Evolutionary conservation across 352 stramenopile species (phyloP).

Genomic region (Phytophthora capsici): DNA sequence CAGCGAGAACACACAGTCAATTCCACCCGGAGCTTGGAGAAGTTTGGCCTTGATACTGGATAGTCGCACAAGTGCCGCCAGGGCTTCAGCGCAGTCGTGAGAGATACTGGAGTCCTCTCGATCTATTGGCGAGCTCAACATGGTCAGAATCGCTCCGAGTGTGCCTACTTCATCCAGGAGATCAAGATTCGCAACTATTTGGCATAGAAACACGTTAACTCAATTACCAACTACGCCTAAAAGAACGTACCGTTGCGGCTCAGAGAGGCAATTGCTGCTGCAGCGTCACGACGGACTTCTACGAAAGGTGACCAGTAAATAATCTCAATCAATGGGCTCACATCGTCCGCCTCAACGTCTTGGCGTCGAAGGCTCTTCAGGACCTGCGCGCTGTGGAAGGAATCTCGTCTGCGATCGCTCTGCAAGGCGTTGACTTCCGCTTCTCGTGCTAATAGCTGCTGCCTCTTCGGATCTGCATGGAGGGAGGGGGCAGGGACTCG

Average conservation of each 20-base stretch:
- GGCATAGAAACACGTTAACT: background rate
- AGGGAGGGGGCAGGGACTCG: conserved; percentile 8
- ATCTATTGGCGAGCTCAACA: conserved; percentile 60
- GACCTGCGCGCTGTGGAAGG: conserved; percentile 37
- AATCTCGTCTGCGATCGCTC: conserved; percentile 26
- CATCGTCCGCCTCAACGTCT: conserved; percentile 70
- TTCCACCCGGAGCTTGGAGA: conserved; percentile 65
- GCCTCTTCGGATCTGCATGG: conserved; percentile 29
- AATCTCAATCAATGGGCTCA: conserved; percentile 83
- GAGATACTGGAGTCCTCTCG: conserved; percentile 68
- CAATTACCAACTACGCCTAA: background rate
- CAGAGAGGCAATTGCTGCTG: conserved; percentile 74
- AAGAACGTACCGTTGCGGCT: conserved; percentile 67
- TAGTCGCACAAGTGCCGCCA: conserved; percentile 65
- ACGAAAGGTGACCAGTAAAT: conserved; percentile 89
- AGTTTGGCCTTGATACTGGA: conserved; percentile 64
- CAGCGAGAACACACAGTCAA: conserved; percentile 77
- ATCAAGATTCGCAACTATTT: conserved; percentile 67
- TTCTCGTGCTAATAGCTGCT: conserved; percentile 32
- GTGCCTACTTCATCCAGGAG: conserved; percentile 72
- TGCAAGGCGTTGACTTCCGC: conserved; percentile 26
- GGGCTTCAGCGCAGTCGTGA: conserved; percentile 66
- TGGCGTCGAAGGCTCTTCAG: conserved; percentile 42
- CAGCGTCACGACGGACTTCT: conserved; percentile 80
- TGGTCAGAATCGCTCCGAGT: conserved; percentile 76